Evolutionary conservation across 1,284 basidiomycete species (phyloP).

Genomic region (Retiboletus flavoniger): DNA sequence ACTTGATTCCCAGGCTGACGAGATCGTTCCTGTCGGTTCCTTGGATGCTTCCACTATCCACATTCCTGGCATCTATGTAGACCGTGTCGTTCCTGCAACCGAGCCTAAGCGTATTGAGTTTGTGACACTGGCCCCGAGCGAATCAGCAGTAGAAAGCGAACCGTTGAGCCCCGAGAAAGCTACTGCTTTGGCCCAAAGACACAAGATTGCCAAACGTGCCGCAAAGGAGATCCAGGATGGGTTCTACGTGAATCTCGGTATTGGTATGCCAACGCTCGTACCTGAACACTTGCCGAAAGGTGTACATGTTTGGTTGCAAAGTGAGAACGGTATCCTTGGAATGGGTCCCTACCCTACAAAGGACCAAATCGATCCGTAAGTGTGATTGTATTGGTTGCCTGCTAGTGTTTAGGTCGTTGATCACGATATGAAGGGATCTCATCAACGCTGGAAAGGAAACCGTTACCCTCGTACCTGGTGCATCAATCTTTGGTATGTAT

Average conservation of each 20-base stretch:
- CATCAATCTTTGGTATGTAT: conserved; percentile 79
- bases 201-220: conserved; percentile 29
- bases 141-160: conserved; percentile 27
- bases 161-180: conserved; percentile 51
- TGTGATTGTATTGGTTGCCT: background rate
- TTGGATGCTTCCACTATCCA: conserved; percentile 85
- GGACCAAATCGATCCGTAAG: conserved; percentile 86
- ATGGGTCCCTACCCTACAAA: conserved; percentile 94
- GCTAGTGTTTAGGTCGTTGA: background rate
- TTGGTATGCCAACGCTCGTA: conserved; percentile 93
- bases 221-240: conserved; percentile 84
- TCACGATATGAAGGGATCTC: conserved; percentile 59
- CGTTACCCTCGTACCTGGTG: conserved; percentile 87
- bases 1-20: conserved; percentile 64
- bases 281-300: conserved; percentile 79
- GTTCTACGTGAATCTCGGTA: conserved; percentile 77
- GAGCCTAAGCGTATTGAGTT: conserved; percentile 81
- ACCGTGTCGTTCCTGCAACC: conserved; percentile 81
- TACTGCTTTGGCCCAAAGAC: conserved; percentile 46
- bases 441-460: conserved; percentile 98
- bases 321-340: conserved; percentile 92
- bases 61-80: conserved; percentile 83
- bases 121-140: conserved; percentile 57
- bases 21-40: conserved; percentile 86
- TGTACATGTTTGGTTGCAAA: conserved; percentile 89